phyloP scores from a whole-genome alignment of 495 filamentous ascomycete genomes.

The Aspergillus kassunensis region DNA sequence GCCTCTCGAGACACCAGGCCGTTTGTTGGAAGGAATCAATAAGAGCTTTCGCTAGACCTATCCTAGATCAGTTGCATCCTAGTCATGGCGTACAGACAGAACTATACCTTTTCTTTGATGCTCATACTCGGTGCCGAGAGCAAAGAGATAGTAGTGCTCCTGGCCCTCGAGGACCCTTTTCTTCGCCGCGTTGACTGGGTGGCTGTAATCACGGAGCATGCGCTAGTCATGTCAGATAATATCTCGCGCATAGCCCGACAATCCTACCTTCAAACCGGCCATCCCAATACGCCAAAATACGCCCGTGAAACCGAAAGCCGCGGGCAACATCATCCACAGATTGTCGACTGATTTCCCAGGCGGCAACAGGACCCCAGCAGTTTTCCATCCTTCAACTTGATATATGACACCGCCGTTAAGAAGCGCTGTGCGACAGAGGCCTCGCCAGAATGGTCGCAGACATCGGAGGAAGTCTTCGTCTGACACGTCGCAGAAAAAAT shows the following conservation, averaged over 20 bases:
- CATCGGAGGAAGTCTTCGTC: neutral
- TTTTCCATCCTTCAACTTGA: neutral
- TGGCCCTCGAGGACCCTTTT: neutral
- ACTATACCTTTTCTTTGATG: constrained; percentile 3
- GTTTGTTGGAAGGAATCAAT: neutral
- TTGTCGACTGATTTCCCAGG: constrained; percentile 4
- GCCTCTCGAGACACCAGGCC: neutral
- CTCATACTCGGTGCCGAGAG: constrained; percentile 3
- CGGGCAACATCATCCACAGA: neutral
- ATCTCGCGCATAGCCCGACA: neutral
- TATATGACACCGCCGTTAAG: constrained; percentile 1
- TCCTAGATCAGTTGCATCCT: neutral
- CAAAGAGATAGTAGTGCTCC: constrained; percentile 2
- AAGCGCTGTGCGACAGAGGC: neutral
- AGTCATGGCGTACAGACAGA: neutral
- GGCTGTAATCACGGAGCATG: neutral
- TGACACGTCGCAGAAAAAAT: neutral
- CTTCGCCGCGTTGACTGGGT: neutral
- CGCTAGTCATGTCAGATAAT: neutral
- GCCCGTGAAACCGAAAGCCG: neutral
- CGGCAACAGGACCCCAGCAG: constrained; percentile 1
- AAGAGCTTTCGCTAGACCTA: constrained; percentile 3
- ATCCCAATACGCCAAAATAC: neutral
- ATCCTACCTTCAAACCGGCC: neutral
- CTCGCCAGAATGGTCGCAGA: neutral